Evolutionary conservation across 2,329 filamentous ascomycete genomes (phyloP), one percentile per base, ranked within the genome.

Genomic region (Simplicillium aogashimaense): DNA sequence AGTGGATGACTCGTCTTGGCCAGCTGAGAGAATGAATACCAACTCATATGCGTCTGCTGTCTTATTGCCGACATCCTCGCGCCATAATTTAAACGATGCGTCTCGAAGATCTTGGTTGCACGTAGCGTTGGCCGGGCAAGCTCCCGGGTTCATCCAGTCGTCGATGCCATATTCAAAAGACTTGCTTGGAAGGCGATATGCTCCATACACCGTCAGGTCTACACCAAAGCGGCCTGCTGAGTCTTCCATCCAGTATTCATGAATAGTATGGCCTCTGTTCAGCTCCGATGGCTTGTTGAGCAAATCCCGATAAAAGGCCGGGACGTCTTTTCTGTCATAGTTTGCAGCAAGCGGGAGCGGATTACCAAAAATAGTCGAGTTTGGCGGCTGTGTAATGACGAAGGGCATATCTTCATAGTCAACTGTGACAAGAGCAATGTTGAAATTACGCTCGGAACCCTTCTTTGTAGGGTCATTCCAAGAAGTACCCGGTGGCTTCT

Each of bases 181-280:
- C 20, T 59, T 55, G 3, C 54, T 53, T 1, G 70, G 71, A 53
- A 75, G 55, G n/a, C 57, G 56, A 42, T 74, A 74, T 0, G 69
- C 60, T 0, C 71, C 71, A 42, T 72, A 75, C 0, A 65, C 64
- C 1, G 69, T 73, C 50, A 75, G 46, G 41, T 74, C 66, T 8
- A 74, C 70, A 12, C 71, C 71, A 43, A 66, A 74, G 14, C 65
- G 61, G 3, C 71, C 70, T 11, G 61, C 65, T 1, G 68, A 72
- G 50, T 74, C 70, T 39, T 69, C 69, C 70, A 74, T 74, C 70
- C 71, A 74, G 48, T 75, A 74, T 51, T 74, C 69, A 43, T 75
- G 70, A 3, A 75, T 55, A 2, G 71, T 74, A 43, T 72, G 70
- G 3, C 63, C 63, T n/a, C 56, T 56, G 42, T 74, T 74, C 25